These are phyloP conservation scores for Fusarium compactum DNA, from an alignment of 2,329 filamentous ascomycete species.

Conservation along the genomic window DNA sequence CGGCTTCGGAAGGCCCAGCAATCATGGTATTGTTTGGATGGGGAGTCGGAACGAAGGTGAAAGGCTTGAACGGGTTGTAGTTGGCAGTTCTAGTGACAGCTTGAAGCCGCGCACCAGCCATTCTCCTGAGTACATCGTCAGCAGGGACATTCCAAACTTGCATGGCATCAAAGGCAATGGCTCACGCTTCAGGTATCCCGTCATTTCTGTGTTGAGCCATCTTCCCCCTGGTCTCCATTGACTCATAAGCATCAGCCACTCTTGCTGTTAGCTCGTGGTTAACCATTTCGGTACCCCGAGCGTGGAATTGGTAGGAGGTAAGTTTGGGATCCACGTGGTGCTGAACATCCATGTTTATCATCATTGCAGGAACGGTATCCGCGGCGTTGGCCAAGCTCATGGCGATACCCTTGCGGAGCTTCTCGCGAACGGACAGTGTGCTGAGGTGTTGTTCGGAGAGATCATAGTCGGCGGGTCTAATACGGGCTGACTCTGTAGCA, in stretches of 20 bases:
- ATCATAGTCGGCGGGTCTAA: conserved; percentile 8
- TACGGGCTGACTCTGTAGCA: neutral
- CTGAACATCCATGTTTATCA: conserved; percentile 13
- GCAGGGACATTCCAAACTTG: neutral
- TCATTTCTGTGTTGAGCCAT: conserved; percentile 11
- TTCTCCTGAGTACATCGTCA: conserved; percentile 16
- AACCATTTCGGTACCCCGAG: neutral
- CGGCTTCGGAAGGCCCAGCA: conserved; percentile 2
- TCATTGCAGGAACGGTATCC: conserved; percentile 9
- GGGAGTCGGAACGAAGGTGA: neutral
- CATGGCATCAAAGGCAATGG: neutral
- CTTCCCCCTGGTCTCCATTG: neutral
- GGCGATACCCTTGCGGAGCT: conserved; percentile 38
- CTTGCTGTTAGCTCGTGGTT: conserved; percentile 8
- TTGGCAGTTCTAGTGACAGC: conserved; percentile 32
- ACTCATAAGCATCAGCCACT: conserved; percentile 4
- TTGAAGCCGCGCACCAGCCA: conserved; percentile 35
- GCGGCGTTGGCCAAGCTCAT: conserved; percentile 26
- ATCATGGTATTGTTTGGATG: conserved; percentile 11
- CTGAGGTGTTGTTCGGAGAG: conserved; percentile 27
- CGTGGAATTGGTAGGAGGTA: neutral
- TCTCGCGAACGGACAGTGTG: conserved; percentile 30
- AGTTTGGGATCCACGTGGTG: conserved; percentile 17
- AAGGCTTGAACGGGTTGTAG: conserved; percentile 5
- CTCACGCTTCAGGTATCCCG: conserved; percentile 21